These are phyloP conservation scores for Boletus coccyginus DNA, from an alignment of 768 basidiomycete species.

Conservation along the genomic window DNA sequence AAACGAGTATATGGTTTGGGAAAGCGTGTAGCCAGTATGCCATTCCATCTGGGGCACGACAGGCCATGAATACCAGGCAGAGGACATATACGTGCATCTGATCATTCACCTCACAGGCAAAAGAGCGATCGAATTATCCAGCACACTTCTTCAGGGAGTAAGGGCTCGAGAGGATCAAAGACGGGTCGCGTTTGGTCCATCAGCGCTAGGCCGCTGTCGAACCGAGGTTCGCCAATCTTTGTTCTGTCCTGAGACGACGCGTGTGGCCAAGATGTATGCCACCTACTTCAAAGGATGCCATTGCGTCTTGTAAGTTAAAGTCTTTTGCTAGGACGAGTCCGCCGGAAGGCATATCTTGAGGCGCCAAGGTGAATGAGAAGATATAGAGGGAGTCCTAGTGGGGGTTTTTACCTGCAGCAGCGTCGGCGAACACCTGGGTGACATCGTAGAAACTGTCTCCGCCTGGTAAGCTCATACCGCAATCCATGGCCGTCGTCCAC, in stretches of 20 bases:
- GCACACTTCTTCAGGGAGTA: constrained; percentile 79
- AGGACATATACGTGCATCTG: constrained; percentile 6
- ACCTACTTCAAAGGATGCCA: constrained; percentile 87
- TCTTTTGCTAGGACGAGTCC: constrained; percentile 64
- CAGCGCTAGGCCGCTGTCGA: constrained; percentile 74
- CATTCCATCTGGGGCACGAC: constrained; percentile 67
- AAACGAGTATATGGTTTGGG: constrained; percentile 81
- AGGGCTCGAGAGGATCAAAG: constrained; percentile 62
- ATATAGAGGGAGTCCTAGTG: neutral
- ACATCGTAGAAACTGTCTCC: constrained; percentile 64
- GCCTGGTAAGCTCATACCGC: constrained; percentile 43
- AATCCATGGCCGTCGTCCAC: constrained; percentile 19
- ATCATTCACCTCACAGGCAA: constrained; percentile 72
- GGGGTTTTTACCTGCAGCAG: constrained; percentile 51
- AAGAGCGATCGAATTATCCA: constrained; percentile 81
- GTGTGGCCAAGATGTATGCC: constrained; percentile 1
- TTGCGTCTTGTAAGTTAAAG: constrained; percentile 82
- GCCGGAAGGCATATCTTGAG: constrained; percentile 59
- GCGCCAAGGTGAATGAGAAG: constrained; percentile 18
- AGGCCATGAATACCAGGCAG: constrained; percentile 13
- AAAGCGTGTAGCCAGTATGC: constrained; percentile 81
- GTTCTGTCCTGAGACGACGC: constrained; percentile 29
- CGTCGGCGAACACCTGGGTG: constrained; percentile 55
- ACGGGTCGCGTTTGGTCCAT: constrained; percentile 41
- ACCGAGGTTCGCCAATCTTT: constrained; percentile 86